Evolutionary conservation across 2,329 filamentous ascomycete genomes (phyloP).

Genomic region (Sporothrix protearum): DNA sequence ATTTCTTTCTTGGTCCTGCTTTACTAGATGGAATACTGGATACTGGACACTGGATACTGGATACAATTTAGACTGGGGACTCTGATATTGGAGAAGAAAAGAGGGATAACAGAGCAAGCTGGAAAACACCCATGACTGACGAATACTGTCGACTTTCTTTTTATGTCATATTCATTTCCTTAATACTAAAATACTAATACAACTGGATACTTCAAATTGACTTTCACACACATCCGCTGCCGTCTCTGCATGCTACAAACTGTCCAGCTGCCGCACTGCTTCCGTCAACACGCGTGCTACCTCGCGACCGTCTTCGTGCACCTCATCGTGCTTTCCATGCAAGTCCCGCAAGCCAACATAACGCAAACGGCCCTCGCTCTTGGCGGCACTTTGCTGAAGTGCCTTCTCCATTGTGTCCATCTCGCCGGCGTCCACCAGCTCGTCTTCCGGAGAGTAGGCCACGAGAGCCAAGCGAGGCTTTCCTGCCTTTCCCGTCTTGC

Average conservation of each 20-base stretch:
- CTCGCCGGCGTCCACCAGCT: conserved; percentile 55
- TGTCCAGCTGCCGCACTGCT: conserved; percentile 28
- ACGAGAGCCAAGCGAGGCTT: conserved; percentile 38
- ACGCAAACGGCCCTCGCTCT: conserved; percentile 34
- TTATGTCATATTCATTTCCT: not conserved
- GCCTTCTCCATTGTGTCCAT: conserved; percentile 52
- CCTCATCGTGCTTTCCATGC: conserved; percentile 58
- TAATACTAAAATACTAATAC: not conserved
- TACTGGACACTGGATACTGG: not conserved
- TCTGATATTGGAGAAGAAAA: not conserved
- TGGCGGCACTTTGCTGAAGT: conserved; percentile 37
- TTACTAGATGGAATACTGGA: not conserved
- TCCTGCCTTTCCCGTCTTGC: not conserved
- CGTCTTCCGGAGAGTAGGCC: conserved; percentile 47
- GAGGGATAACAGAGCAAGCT: too few relatives aligned
- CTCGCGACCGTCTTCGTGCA: conserved; percentile 59
- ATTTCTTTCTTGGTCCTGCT: not conserved
- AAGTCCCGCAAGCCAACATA: conserved; percentile 46
- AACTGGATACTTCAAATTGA: not conserved
- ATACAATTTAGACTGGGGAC: too few relatives aligned
- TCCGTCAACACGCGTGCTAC: conserved; percentile 48
- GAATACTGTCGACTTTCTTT: not conserved
- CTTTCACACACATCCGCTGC: not conserved
- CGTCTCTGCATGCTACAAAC: not conserved
- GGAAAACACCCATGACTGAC: not conserved